These are phyloP conservation scores for Brassica incana DNA, from an alignment of 345 rosid species.

Conservation along the genomic window DNA sequence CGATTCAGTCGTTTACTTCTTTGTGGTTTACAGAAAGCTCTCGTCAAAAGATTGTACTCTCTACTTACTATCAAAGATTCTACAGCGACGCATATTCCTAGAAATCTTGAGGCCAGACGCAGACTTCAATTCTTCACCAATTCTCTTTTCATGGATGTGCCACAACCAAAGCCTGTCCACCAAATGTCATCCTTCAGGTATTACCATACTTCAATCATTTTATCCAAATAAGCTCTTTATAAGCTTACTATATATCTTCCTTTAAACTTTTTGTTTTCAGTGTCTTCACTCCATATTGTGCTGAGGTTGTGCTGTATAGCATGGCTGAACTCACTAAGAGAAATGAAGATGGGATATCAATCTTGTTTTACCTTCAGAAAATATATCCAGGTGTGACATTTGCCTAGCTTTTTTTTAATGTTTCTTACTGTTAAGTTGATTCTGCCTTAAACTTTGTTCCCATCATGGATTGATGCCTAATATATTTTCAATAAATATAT, in stretches of 20 bases:
- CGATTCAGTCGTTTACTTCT: slow-evolving; percentile 23
- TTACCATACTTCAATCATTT: slow-evolving; percentile 15
- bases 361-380: slow-evolving; percentile 95
- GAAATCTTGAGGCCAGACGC: slow-evolving; percentile 89
- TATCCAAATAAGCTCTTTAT: slow-evolving; percentile 4
- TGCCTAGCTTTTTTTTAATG: slow-evolving; percentile 6
- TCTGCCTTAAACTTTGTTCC: not conserved
- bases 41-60: slow-evolving; percentile 75
- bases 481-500: slow-evolving; percentile 15
- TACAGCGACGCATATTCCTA: slow-evolving; percentile 78
- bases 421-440: slow-evolving; percentile 19
- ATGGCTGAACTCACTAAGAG: slow-evolving; percentile 77
- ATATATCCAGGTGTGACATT: slow-evolving; percentile 77
- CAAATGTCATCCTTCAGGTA: slow-evolving; percentile 87
- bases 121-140: slow-evolving; percentile 88
- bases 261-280: slow-evolving; percentile 47
- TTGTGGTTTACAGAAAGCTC: slow-evolving; percentile 57
- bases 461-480: slow-evolving; percentile 7
- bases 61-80: slow-evolving; percentile 90
- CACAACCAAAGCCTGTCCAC: slow-evolving; percentile 69
- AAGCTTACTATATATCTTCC: slow-evolving; percentile 28
- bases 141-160: slow-evolving; percentile 92
- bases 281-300: slow-evolving; percentile 94
- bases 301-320: slow-evolving; percentile 92
- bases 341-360: slow-evolving; percentile 96